Evolutionary conservation across 345 rosid species (phyloP), one percentile per base, ranked within the genome.

Genomic region (Carallia brachiata): DNA sequence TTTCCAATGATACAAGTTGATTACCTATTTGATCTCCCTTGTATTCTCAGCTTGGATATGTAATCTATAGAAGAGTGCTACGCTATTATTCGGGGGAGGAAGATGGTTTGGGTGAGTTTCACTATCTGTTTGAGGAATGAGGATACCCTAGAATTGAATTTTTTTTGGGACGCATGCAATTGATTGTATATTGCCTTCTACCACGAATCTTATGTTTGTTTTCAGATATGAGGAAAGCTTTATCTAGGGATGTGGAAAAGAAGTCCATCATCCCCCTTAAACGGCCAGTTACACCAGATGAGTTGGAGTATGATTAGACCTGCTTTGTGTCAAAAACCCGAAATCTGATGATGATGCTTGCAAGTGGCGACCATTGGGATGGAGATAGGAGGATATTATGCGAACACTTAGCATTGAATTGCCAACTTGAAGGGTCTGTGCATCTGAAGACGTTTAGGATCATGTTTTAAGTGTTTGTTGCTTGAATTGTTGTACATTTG

Each of bases 71-170:
- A 82, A 83, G 97, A 70, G 98, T 92, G 68, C 82, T 92, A 44
- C 89, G 96, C 10, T 90, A 92, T 81, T 96, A 96, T 73, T 96
- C 93, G 39, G 97, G 99, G 53, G 97, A 96, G 61, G 99, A 90
- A 81, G 97, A 87, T 78, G 98, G 96, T 1, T 81, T 90, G 79
- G 90, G 99, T 89, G 75, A 85, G 83, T 77, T 72, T 54, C 62
- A 34, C n/a, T 36, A 63, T 44, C 27, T 23, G 30, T 3, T 52
- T 10, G 2, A 28, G 47, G 48, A 52, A 40, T 16, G 30, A 13
- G 50, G 50, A 44, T 44, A 12, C 50, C 12, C 50, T 44, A 16
- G 16, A 44, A 12, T 44, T 44, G 16, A 9, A 10, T 10, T 10
- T 9, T 44, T 40, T 30, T 28, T 9, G 12, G 60, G 16, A 6